A percentile compares a stretch with the other conserved stretches of the same genome.
Evolutionary conservation across 306 rosid genomes (phyloP).

Genomic region (Psophocarpus tetragonolobus): DNA sequence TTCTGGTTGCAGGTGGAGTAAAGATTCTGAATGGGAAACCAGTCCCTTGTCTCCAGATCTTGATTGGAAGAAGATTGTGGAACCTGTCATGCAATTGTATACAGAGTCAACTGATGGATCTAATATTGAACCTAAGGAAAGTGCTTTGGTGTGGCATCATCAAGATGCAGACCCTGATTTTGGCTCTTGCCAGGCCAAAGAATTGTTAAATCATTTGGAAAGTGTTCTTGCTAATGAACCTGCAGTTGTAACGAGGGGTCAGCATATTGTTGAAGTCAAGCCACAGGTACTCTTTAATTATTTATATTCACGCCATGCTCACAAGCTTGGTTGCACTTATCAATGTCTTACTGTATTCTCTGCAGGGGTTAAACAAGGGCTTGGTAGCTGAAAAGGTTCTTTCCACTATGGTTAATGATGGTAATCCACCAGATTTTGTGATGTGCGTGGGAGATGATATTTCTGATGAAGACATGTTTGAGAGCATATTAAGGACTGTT

Average conservation of each 20-base stretch:
- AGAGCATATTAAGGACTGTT: conserved; percentile 59
- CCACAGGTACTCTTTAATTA: conserved; percentile 59
- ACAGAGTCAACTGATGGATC: conserved; percentile 82
- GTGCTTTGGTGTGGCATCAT: conserved; percentile 86
- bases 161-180: conserved; percentile 86
- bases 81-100: conserved; percentile 68
- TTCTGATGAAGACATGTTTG: conserved; percentile 87
- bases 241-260: conserved; percentile 62
- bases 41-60: conserved; percentile 56
- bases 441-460: conserved; percentile 78
- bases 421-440: conserved; percentile 65
- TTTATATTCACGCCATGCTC: not conserved
- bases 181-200: conserved; percentile 79
- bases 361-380: conserved; percentile 84
- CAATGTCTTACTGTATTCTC: not conserved
- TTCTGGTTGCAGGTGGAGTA: conserved; percentile 55
- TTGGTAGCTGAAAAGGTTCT: conserved; percentile 61
- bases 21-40: conserved; percentile 66
- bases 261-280: conserved; percentile 75
- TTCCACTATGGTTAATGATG: conserved; percentile 47
- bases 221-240: conserved; percentile 75
- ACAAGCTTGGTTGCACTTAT: conserved; percentile 1
- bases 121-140: conserved; percentile 64
- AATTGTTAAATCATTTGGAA: conserved; percentile 68
- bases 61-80: conserved; percentile 74